phyloP scores from a whole-genome alignment of 1,139 yeast species.

The Yamadazyma triangularis region DNA sequence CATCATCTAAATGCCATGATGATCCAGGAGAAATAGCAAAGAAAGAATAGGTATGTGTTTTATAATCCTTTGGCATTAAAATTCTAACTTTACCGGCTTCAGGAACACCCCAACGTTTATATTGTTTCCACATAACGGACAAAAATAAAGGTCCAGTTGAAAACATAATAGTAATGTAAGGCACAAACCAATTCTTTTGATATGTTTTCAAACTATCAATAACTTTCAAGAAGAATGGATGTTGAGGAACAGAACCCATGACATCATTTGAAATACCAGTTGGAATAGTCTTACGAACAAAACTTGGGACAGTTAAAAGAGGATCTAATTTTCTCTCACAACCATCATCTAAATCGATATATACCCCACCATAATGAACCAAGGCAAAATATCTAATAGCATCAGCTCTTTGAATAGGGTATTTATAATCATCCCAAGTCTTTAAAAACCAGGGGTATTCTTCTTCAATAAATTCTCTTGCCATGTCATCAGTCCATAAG shows the following conservation, averaged over 20 bases:
- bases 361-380: conserved; percentile 82
- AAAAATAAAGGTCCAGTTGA: conserved; percentile 90
- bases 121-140: conserved; percentile 83
- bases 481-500: conserved; percentile 85
- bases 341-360: conserved; percentile 88
- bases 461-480: conserved; percentile 71
- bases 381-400: conserved; percentile 87
- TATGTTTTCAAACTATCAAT: conserved; percentile 61
- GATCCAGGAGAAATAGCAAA: conserved; percentile 75
- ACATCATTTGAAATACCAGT: conserved; percentile 92
- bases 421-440: conserved; percentile 73
- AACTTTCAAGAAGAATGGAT: conserved; percentile 76
- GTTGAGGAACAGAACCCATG: conserved; percentile 84
- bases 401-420: conserved; percentile 86
- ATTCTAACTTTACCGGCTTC: conserved; percentile 61
- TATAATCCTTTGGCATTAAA: conserved; percentile 68
- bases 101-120: conserved; percentile 73
- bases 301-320: conserved; percentile 73
- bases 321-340: conserved; percentile 78
- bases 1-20: conserved; percentile 88
- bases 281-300: conserved; percentile 82
- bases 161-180: conserved; percentile 88
- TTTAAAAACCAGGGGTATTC: conserved; percentile 82
- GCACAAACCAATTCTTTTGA: conserved; percentile 71
- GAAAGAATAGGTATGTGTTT: conserved; percentile 53